These are phyloP conservation scores for Tuber borchii DNA, from an alignment of 495 filamentous ascomycete genomes.

Conservation along the genomic window DNA sequence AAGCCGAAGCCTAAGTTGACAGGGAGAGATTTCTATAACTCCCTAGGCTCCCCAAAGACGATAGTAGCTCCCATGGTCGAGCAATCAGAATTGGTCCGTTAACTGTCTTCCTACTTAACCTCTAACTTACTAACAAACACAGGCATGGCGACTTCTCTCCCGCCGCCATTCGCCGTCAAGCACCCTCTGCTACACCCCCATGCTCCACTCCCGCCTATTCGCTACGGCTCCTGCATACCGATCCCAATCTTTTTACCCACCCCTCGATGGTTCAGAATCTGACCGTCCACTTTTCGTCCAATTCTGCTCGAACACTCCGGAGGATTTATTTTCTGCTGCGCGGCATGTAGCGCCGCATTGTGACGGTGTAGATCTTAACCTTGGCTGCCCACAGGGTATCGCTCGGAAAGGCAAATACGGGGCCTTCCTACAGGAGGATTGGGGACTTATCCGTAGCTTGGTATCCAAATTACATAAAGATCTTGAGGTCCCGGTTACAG, in stretches of 20 bases:
- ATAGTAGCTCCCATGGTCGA: slow-evolving; percentile 97
- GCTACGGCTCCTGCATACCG: slow-evolving; percentile 67
- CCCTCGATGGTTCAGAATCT: slow-evolving; percentile 77
- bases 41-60: slow-evolving; percentile 80
- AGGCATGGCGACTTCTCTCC: slow-evolving; percentile 94
- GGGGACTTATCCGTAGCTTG: slow-evolving; percentile 68
- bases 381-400: slow-evolving; percentile 97
- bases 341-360: slow-evolving; percentile 70
- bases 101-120: slow-evolving; percentile 23
- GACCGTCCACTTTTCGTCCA: slow-evolving; percentile 92
- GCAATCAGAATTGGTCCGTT: slow-evolving; percentile 86
- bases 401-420: slow-evolving; percentile 85
- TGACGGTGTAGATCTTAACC: slow-evolving; percentile 92
- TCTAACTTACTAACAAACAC: slow-evolving; percentile 32
- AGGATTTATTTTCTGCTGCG: slow-evolving; percentile 69
- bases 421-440: slow-evolving; percentile 89
- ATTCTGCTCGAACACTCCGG: slow-evolving; percentile 87
- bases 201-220: slow-evolving; percentile 88
- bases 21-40: slow-evolving; percentile 86
- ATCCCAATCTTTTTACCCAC: slow-evolving; percentile 62
- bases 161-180: slow-evolving; percentile 73
- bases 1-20: slow-evolving; percentile 55
- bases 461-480: slow-evolving; percentile 68
- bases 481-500: slow-evolving; percentile 74
- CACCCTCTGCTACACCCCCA: slow-evolving; percentile 79